Conservation (phyloP, 345 rosid species). For the Salix dunnii region DNA sequence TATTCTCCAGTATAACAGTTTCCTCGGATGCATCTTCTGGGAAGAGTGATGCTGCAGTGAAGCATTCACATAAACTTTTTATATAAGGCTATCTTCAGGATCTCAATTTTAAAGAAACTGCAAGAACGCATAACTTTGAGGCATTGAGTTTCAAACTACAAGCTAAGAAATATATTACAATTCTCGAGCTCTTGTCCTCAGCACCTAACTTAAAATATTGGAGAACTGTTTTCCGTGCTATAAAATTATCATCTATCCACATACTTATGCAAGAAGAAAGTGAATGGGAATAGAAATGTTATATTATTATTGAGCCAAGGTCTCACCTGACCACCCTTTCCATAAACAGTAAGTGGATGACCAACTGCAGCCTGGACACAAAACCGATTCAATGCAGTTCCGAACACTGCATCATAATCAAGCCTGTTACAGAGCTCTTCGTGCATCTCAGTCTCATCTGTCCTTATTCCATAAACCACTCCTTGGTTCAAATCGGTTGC, state of each 20-base stretch:
- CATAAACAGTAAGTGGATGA: constrained; percentile 93
- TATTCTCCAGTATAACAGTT: background rate
- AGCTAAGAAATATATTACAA: background rate
- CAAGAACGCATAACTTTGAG: no score
- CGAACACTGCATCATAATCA: constrained; percentile 94
- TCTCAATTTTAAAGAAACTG: no score
- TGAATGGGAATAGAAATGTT: background rate
- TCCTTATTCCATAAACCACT: constrained; percentile 90
- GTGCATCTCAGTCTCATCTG: constrained; percentile 91
- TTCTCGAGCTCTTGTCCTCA: background rate
- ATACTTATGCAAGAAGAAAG: background rate
- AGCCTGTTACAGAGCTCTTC: constrained; percentile 74
- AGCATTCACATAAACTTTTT: no score
- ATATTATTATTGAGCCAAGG: background rate
- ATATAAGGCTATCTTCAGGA: no score
- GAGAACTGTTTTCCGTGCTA: background rate
- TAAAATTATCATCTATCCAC: background rate
- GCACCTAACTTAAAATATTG: background rate
- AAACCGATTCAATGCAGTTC: constrained; percentile 89
- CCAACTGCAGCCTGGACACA: constrained; percentile 97
- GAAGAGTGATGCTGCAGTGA: no score
- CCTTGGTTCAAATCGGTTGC: constrained; percentile 98
- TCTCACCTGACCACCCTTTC: constrained; percentile 96
- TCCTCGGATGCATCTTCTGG: background rate
- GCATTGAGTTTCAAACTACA: background rate